Evolutionary conservation across 1,284 basidiomycete genomes (phyloP), one percentile per base, ranked within the genome.

Genomic region (Grifola frondosa): DNA sequence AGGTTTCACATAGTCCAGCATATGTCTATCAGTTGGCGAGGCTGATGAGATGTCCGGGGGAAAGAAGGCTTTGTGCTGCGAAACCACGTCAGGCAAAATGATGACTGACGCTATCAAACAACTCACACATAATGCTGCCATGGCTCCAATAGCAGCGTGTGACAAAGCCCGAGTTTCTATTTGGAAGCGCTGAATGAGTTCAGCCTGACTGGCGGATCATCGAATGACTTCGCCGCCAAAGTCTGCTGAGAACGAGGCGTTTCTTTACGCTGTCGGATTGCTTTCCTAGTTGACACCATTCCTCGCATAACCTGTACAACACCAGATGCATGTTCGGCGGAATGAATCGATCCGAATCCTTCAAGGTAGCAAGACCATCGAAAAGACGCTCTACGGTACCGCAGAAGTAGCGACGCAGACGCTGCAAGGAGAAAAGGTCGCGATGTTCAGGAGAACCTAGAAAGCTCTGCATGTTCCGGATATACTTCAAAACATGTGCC

Each of bases 241-340:
- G 81, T 80, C 52, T 92, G 81, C 77, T 92, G 39, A 78, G 65
- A 20, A 84, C 77, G 35, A 90, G 71, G 39, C 89, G 80, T 46
- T 85, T 87, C 60, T 84, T 88, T 20, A 84, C 80, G 12, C 74
- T 70, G 48, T 91, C 90, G 1, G 81, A 78, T 55, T 91, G 81
- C 35, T 82, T 78, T 6, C 90, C 91, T 41, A 90, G 77, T 54
- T 89, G 84, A 62, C 94, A 96, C 95, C 95, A 97, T 54, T 96
- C 93, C 62, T 93, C 89, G 57, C 93, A 95, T 30, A 93, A 71
- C 33, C 86, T 80, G 65, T 91, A 97, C 37, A 97, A 70, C 7
- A 84, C 78, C 7, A 93, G 73, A 54, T 92, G 84, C 66, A 85
- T 83, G 42, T 90, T 81, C 7, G 78, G 71, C 4, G 88, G 81